Percentiles rank a stretch among this genome's conserved stretches.
These are phyloP conservation scores for Ceratorhiza oryzae-sativae DNA, from an alignment of 1,284 basidiomycete species.

Conservation along the genomic window DNA sequence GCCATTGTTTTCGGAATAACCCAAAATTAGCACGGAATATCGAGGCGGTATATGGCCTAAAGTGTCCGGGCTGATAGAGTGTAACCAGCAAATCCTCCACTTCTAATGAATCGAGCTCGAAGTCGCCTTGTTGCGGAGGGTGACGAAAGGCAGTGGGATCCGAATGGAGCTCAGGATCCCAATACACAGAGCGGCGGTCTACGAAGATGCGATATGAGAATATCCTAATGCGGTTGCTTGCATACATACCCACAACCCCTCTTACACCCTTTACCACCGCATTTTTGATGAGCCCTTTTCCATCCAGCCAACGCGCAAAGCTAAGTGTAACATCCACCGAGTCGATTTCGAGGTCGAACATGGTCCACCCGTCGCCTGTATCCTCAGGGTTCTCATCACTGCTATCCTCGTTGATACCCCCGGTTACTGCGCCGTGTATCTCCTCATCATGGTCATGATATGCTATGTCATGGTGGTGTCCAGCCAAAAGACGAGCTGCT, in stretches of 20 bases:
- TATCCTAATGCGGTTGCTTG: background rate
- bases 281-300: constrained; percentile 90
- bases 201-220: constrained; percentile 28
- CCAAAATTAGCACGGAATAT: constrained; percentile 94
- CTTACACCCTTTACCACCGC: constrained; percentile 94
- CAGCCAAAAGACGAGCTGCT: constrained; percentile 68
- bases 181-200: constrained; percentile 91
- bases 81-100: constrained; percentile 95
- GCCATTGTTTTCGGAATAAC: constrained; percentile 89
- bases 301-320: constrained; percentile 91
- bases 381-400: constrained; percentile 56
- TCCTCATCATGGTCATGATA: constrained; percentile 56
- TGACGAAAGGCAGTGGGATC: constrained; percentile 86
- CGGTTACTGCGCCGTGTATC: constrained; percentile 26
- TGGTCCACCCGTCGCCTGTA: constrained; percentile 61
- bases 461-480: constrained; percentile 66
- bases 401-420: background rate
- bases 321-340: constrained; percentile 97
- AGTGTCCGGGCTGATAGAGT: constrained; percentile 91
- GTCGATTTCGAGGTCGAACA: constrained; percentile 92
- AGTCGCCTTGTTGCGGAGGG: constrained; percentile 78
- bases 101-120: constrained; percentile 88
- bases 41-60: constrained; percentile 93
- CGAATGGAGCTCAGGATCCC: constrained; percentile 79
- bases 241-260: constrained; percentile 82